Percentiles rank a stretch among this genome's conserved stretches.
phyloP scores from a whole-genome alignment of 75 land plant species.

The Pseudotsuga menziesii region DNA sequence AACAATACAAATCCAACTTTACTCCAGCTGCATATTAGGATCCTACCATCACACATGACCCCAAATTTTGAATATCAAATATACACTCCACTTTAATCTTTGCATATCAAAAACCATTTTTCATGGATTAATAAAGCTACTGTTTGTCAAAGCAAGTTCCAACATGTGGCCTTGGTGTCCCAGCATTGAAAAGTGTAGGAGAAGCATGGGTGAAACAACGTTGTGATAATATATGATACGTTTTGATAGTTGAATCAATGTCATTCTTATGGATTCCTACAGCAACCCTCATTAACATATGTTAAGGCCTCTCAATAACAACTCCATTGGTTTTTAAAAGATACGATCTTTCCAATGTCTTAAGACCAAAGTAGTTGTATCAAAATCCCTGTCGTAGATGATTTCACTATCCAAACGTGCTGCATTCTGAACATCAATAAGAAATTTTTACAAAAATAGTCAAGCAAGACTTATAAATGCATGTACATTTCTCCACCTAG shows the following conservation, averaged over 20 bases:
- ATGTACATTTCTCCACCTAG: neutral
- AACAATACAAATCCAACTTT: neutral
- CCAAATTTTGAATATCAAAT: neutral
- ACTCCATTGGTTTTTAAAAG: conserved; percentile 78
- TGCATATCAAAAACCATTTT: neutral
- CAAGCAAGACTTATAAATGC: neutral
- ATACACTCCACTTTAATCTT: neutral
- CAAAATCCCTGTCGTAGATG: conserved; percentile 94
- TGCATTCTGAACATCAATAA: conserved; percentile 62
- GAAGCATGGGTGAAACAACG: conserved; percentile 99
- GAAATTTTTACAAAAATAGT: neutral
- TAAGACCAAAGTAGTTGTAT: conserved; percentile 97
- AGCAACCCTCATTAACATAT: conserved; percentile 97
- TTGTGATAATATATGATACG: conserved; percentile 94
- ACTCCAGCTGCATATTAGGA: neutral
- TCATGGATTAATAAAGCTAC: neutral
- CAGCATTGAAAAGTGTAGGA: conserved; percentile 96
- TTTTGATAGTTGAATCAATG: conserved; percentile 72
- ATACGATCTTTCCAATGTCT: conserved; percentile 93
- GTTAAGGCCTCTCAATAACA: conserved; percentile 93
- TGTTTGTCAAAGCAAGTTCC: neutral
- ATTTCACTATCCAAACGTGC: conserved; percentile 92
- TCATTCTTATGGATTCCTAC: conserved; percentile 94
- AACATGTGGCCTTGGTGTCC: conserved; percentile 97
- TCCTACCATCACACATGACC: neutral